phyloP scores from a whole-genome alignment of 75 land plant genomes.

The Isoetes taiwanensis region DNA sequence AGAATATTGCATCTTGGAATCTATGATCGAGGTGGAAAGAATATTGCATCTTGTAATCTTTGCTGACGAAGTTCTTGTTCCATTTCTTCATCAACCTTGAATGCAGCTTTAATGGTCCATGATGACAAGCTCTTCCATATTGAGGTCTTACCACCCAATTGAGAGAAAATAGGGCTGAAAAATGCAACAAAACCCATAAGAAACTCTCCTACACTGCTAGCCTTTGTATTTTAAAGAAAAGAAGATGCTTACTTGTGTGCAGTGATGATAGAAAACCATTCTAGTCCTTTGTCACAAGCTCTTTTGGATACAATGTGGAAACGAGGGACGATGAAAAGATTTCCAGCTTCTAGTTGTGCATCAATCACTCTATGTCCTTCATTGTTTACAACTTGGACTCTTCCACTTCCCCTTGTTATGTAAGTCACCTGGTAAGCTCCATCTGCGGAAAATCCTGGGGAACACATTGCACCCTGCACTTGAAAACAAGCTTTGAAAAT shows the following conservation, averaged over 20 bases:
- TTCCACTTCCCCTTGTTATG: constrained; percentile 50
- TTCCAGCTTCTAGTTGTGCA: constrained; percentile 38
- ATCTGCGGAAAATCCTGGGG: constrained; percentile 71
- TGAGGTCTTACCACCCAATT: constrained; percentile 49
- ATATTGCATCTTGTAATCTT: constrained; percentile 29
- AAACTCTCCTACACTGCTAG: not conserved
- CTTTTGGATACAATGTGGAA: constrained; percentile 73
- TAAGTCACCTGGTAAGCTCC: constrained; percentile 68
- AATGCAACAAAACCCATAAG: not conserved
- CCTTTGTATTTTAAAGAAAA: not conserved
- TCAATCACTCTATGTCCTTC: constrained; percentile 58
- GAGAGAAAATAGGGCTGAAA: constrained; percentile 56
- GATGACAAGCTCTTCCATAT: constrained; percentile 63
- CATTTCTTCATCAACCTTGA: constrained; percentile 32
- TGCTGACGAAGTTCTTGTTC: constrained; percentile 43
- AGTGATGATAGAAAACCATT: constrained; percentile 78
- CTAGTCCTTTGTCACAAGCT: constrained; percentile 43
- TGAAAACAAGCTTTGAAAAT: not conserved
- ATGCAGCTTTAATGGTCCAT: constrained; percentile 44
- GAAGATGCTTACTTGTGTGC: constrained; percentile 50
- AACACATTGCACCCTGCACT: constrained; percentile 46
- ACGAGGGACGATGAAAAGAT: constrained; percentile 61
- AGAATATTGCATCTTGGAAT: too few species aligned
- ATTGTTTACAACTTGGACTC: constrained; percentile 56
- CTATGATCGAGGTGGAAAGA: constrained; percentile 68